Percentiles rank a stretch among this genome's conserved stretches.
Evolutionary conservation across 2,329 filamentous ascomycete species (phyloP).

Genomic region (Colletotrichum sp.): DNA sequence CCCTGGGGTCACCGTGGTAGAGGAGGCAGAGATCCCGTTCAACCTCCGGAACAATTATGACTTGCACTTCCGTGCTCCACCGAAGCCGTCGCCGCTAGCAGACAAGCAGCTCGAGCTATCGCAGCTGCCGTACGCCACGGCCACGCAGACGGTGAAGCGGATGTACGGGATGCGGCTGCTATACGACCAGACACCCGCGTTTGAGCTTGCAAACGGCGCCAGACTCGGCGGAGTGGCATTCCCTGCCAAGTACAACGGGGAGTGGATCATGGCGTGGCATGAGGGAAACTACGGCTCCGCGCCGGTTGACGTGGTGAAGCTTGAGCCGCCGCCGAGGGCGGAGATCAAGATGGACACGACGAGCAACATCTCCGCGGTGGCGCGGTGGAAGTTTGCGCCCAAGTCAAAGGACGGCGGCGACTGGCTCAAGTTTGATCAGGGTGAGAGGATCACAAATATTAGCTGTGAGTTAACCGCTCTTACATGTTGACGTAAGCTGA

Average conservation of each 20-base stretch:
- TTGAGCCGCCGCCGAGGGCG: conserved; percentile 50
- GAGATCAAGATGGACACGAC: conserved; percentile 52
- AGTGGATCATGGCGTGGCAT: conserved; percentile 64
- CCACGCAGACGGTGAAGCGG: conserved; percentile 52
- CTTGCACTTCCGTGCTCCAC: conserved; percentile 50
- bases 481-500: background rate
- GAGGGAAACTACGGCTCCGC: conserved; percentile 57
- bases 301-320: conserved; percentile 51
- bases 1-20: conserved; percentile 53
- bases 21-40: conserved; percentile 44
- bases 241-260: conserved; percentile 55
- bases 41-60: conserved; percentile 56
- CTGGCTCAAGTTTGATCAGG: conserved; percentile 69
- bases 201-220: conserved; percentile 54
- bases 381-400: conserved; percentile 59
- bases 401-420: conserved; percentile 44
- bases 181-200: conserved; percentile 47
- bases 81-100: conserved; percentile 44
- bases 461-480: conserved; percentile 48
- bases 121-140: conserved; percentile 47
- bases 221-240: conserved; percentile 57
- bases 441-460: conserved; percentile 71
- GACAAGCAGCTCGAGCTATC: conserved; percentile 45
- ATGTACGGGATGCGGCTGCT: conserved; percentile 52
- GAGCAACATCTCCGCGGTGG: conserved; percentile 52